These are phyloP conservation scores for Acorus gramineus DNA, from an alignment of 106 monocot species.

Conservation along the genomic window DNA sequence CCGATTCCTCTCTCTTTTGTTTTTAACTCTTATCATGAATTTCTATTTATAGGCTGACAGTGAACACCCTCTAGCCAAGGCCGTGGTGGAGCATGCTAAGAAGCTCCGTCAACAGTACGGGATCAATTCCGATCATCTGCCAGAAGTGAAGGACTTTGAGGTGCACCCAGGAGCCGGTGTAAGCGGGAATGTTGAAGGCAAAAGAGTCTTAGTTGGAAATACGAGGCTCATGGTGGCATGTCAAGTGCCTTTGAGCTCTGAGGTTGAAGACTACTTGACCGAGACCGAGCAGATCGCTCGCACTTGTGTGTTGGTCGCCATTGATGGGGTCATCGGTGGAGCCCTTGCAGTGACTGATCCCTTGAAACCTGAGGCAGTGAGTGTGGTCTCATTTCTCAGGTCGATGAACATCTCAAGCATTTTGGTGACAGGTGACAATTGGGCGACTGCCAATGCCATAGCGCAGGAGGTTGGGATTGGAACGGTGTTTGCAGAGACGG, in stretches of 20 bases:
- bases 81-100: slow-evolving; percentile 50
- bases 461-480: slow-evolving; percentile 63
- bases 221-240: slow-evolving; percentile 51
- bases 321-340: slow-evolving; percentile 46
- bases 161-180: slow-evolving; percentile 76
- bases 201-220: slow-evolving; percentile 58
- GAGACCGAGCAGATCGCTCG: slow-evolving; percentile 54
- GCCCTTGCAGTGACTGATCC: slow-evolving; percentile 82
- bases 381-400: slow-evolving; percentile 44
- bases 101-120: slow-evolving; percentile 54
- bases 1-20: neutral
- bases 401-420: slow-evolving; percentile 68
- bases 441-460: slow-evolving; percentile 65
- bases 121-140: slow-evolving; percentile 8
- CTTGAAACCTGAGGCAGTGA: slow-evolving; percentile 65
- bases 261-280: slow-evolving; percentile 43
- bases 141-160: slow-evolving; percentile 48
- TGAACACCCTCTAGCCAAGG: slow-evolving; percentile 87
- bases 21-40: neutral
- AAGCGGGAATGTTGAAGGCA: slow-evolving; percentile 29
- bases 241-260: slow-evolving; percentile 25
- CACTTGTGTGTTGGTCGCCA: slow-evolving; percentile 69
- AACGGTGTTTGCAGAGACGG: slow-evolving; percentile 68
- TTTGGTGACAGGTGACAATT: slow-evolving; percentile 88
- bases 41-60: slow-evolving; percentile 45